Base-by-base conservation (phyloP, 2,329 filamentous ascomycete species). In the Pseudogymnoascus sp. region DNA sequence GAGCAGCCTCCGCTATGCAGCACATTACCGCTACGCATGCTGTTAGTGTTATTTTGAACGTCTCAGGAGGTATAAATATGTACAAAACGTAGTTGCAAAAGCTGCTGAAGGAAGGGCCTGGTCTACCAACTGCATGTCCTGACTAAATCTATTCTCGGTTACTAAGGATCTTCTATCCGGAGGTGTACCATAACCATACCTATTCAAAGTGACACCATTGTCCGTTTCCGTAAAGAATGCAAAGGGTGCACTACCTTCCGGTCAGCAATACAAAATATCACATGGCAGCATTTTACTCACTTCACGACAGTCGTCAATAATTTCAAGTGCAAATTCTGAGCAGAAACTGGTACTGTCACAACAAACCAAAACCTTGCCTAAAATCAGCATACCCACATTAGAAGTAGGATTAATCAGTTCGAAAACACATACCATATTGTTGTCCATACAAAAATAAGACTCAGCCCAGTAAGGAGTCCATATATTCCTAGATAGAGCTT, bases 41-140 rank as follows among this genome's bases (percentile, higher is more conserved):
- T 40, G 60, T 33, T 31, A 40, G 28, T 40, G 47, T 19, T 33
- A 21, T 23, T 62, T 17, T 47, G 23, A 17, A 19, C 17, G 38
- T 33, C 23, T 33, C 23, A 19, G 57, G 21, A 15, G 57, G 19
- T 31, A 50, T 21, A 7, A 15, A 21, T 60, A 63, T 35, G 6
- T 47, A 31, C 31, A 59, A 38, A 17, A 63, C 8, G 21, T 35
- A 11, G 38, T 61, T 28, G 63, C 8, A 13, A 63, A 60, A 38
- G 60, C 33, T 7, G 33, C 53, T 19, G 33, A 33, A 15, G 65
- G 50, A 26, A 64, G 60, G 26, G 23, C 60, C 23, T 60, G 50
- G 19, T 67, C 66, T 26, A 70, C 66, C 60, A 65, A 47, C 44
- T 61, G 50, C 63, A 64, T 62, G 36, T 66, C 65, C 50, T 67